Base-by-base conservation (phyloP, 1,139 yeast genomes). In the Candida sanyaensis region DNA sequence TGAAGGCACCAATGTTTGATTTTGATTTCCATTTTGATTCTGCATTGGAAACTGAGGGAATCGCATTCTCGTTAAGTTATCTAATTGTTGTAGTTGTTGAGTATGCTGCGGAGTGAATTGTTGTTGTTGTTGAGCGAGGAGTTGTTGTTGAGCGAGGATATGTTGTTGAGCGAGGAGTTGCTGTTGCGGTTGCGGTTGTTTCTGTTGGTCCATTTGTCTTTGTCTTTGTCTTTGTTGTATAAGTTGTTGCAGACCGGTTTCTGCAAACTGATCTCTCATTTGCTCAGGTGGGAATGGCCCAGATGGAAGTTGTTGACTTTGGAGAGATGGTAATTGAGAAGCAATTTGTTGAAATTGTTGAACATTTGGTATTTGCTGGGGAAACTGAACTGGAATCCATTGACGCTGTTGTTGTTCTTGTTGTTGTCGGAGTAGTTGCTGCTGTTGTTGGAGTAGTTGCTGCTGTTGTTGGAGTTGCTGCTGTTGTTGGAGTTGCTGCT, bases 61-160 rank as follows among this genome's bases (percentile, higher is more conserved):
- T 17, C 21, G 21, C 21, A 17, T 17, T 17, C 21, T 17, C 21
- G 21, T 17, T 17, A 17, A 17, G 21, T 17, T 17, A 17, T 17
- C 21, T 17, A 17, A 17, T 17, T 17, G 21, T 3, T 17, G 21
- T 17, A 17, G 21, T 17, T 17, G n/a, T 17, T 17, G 21, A 17
- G 21, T 17, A 3, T 17, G 21, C 21, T 17, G 21, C 21, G 2
- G 21, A 17, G 21, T 17, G 21, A 12, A 26, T 12, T 30, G 28
- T 30, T 32, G 34, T 24, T 29, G 37, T 40, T 40, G 36, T 9
- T n/a, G 44, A 5, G 27, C 11, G 17, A 36, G 41, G 1, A 26
- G 42, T 34, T 28, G 37, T 38, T 41, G 40, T 10, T 23, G 37
- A n/a, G n/a, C n/a, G n/a, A n/a, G n/a, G n/a, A n/a, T n/a, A n/a